These are phyloP conservation scores for Fusarium nisikadoi DNA, from an alignment of 2,329 filamentous ascomycete genomes.

Conservation along the genomic window DNA sequence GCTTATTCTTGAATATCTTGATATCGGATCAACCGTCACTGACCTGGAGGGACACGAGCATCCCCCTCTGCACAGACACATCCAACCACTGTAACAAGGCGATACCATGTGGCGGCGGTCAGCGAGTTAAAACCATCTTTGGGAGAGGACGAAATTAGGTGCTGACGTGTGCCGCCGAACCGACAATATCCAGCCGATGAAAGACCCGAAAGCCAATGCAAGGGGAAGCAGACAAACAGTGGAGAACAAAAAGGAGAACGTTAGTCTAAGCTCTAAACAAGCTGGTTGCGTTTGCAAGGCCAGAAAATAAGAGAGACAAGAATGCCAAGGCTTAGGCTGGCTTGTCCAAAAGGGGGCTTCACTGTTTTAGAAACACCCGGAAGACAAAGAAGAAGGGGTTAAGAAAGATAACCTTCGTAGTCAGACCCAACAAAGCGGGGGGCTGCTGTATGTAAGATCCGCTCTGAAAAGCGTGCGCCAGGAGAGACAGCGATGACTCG, in stretches of 20 bases:
- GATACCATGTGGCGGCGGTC: conserved; percentile 20
- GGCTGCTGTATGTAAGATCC: neutral
- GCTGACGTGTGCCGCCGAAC: conserved; percentile 38
- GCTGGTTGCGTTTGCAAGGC: neutral
- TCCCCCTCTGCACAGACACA: conserved; percentile 8
- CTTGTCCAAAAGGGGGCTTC: conserved; percentile 6
- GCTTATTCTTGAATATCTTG: neutral
- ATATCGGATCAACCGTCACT: neutral
- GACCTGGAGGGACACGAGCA: neutral
- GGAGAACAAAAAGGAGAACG: conserved; percentile 18
- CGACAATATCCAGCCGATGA: conserved; percentile 5
- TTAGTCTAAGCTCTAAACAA: neutral
- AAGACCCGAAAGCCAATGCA: conserved; percentile 12
- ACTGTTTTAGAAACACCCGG: neutral
- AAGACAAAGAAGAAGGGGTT: neutral
- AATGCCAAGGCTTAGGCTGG: neutral
- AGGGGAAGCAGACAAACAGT: conserved; percentile 16
- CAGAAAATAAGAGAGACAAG: neutral
- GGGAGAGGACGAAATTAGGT: conserved; percentile 36
- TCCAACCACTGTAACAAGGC: neutral
- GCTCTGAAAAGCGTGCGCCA: conserved; percentile 7
- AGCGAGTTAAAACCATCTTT: neutral
- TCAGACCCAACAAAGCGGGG: neutral
- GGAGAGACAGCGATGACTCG: conserved; percentile 7
- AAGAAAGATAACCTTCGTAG: neutral